Evolutionary conservation across 2,329 filamentous ascomycete genomes (phyloP).

Genomic region (Fusarium secorum): DNA sequence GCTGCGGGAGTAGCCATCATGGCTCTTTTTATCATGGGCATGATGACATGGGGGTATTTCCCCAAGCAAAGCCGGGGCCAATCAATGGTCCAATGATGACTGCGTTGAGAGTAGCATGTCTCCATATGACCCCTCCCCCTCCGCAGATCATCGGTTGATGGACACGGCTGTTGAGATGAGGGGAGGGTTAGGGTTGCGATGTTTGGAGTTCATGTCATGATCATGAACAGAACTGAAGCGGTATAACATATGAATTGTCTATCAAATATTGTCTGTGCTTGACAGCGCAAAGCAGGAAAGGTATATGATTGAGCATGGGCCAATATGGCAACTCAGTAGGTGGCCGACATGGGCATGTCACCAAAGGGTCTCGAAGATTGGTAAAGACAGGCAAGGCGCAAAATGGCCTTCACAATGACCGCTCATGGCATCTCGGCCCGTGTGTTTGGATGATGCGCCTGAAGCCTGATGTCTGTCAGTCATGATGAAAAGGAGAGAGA

Average conservation of each 20-base stretch:
- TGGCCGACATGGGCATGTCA: not conserved
- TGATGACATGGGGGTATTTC: slow-evolving; percentile 28
- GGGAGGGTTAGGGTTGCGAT: slow-evolving; percentile 14
- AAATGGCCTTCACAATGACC: not conserved
- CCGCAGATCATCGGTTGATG: slow-evolving; percentile 39
- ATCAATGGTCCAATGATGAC: slow-evolving; percentile 33
- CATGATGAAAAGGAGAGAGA: not conserved
- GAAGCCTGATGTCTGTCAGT: not conserved
- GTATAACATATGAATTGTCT: too few species aligned
- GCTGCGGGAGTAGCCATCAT: slow-evolving; percentile 8
- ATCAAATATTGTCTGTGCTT: not conserved
- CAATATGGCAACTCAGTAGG: not conserved
- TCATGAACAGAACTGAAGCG: not conserved
- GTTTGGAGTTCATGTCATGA: not conserved
- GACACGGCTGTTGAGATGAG: slow-evolving; percentile 41
- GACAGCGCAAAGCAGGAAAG: not conserved
- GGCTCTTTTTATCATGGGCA: slow-evolving; percentile 34
- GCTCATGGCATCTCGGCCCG: not conserved
- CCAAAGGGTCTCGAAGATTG: not conserved
- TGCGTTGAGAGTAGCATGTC: slow-evolving; percentile 15
- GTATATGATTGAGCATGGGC: not conserved
- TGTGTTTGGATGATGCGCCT: not conserved
- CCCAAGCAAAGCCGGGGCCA: slow-evolving; percentile 10
- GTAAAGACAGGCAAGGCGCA: not conserved
- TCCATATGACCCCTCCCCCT: slow-evolving; percentile 40